Evolutionary conservation across 306 rosid species (phyloP), one percentile per base, ranked within the genome.

Genomic region (Canavalia ensiformis): DNA sequence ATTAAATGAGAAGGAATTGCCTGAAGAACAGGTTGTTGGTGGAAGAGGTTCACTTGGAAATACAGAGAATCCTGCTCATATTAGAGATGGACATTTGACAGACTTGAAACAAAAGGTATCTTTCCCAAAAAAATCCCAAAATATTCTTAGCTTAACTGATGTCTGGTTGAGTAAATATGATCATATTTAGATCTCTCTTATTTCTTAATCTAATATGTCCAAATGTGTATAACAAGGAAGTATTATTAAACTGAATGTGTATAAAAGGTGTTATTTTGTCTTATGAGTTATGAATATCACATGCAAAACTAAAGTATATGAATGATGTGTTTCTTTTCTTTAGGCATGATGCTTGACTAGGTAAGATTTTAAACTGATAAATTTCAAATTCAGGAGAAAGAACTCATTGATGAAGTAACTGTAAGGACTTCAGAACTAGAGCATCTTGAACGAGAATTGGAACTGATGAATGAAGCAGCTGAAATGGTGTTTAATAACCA

Each of bases 371-470:
- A 83, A 72, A 77, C 86, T 45, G 73, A 84, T 51, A 46, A 75
- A 47, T 62, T 82, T 77, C 85, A 74, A 83, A 76, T 66, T 86
- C 85, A 81, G 81, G 91, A 87, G 79, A 87, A 89, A 60, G 55
- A 74, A 75, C 77, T 79, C 37, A 0, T 65, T 46, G 90, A 80
- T 79, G 91, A 83, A 72, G 78, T 80, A 54, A 58, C 49, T 74
- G 76, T 67, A 52, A 75, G 82, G 72, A 64, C 84, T 74, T 83
- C 87, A n/a, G 89, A 89, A 73, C 63, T 91, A 54, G 84, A 81
- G 75, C 87, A 79, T 82, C 97, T 91, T 85, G 92, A 88, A 54
- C 82, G 37, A 77, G 97, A 95, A 84, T 65, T 92, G 72, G 88
- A 85, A 60, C 73, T 87, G 81, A 76, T 93, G 77, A 88, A 82